These are phyloP conservation scores for Colletotrichum destructivum DNA, from an alignment of 2,329 filamentous ascomycete genomes.

Conservation along the genomic window DNA sequence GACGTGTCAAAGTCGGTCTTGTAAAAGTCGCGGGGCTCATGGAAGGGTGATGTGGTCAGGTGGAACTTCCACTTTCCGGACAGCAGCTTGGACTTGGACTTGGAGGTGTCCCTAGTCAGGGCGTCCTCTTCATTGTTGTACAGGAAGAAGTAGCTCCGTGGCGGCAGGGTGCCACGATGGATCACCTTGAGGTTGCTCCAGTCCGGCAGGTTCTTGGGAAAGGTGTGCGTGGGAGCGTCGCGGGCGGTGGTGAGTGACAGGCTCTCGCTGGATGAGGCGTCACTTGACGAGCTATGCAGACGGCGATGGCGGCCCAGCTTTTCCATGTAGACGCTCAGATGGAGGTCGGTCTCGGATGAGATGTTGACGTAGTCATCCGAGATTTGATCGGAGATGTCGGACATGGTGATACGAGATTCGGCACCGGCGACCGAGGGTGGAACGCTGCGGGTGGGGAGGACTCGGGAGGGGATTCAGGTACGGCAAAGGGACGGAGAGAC, in stretches of 20 bases:
- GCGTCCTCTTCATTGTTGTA: conserved; percentile 65
- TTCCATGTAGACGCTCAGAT: conserved; percentile 38
- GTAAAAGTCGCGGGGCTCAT: conserved; percentile 60
- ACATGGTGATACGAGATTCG: conserved; percentile 35
- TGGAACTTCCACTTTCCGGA: conserved; percentile 71
- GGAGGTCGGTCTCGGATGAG: conserved; percentile 36
- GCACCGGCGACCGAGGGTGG: conserved; percentile 25
- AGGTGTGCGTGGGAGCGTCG: conserved; percentile 38
- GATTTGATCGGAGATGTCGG: conserved; percentile 42
- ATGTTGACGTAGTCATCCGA: conserved; percentile 41
- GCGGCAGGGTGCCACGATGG: conserved; percentile 70
- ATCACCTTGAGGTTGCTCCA: conserved; percentile 73
- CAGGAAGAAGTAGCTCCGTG: conserved; percentile 69
- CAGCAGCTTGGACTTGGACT: conserved; percentile 59
- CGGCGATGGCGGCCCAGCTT: conserved; percentile 28
- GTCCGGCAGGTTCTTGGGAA: conserved; percentile 61
- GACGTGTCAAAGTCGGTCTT: conserved; percentile 53
- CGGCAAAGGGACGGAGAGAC: conserved; percentile 9
- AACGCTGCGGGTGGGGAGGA: conserved; percentile 10
- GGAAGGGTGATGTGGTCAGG: conserved; percentile 61
- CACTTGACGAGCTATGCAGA: conserved; percentile 32
- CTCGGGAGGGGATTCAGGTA: conserved; percentile 17
- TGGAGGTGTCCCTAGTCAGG: conserved; percentile 56
- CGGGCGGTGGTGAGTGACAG: background rate
- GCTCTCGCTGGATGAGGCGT: conserved; percentile 21